Conservation (phyloP, 805 yeast species). For the Danielia reshetovae region DNA sequence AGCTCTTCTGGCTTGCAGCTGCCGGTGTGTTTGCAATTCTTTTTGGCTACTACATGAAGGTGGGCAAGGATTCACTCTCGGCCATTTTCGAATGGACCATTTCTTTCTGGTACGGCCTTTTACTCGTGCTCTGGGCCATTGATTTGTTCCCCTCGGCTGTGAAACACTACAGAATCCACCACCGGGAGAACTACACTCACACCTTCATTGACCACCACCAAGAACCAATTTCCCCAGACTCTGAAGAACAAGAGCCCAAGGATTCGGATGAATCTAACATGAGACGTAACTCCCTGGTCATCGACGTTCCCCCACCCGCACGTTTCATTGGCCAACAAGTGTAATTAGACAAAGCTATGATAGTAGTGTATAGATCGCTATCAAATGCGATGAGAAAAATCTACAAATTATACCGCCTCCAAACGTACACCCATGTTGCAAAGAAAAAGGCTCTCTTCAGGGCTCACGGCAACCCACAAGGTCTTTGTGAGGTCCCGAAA, state of each 20-base stretch:
- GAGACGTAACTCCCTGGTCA: background rate
- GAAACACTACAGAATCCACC: constrained; percentile 26
- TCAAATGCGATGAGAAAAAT: background rate
- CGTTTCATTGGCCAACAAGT: too few relatives aligned
- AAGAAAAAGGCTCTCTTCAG: constrained; percentile 36
- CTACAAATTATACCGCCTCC: background rate
- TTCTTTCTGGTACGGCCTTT: constrained; percentile 78
- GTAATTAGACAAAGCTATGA: too few relatives aligned
- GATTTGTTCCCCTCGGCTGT: constrained; percentile 68
- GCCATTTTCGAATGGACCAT: constrained; percentile 83
- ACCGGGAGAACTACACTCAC: constrained; percentile 23
- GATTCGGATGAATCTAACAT: background rate
- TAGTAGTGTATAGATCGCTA: too few relatives aligned
- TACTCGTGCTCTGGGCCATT: constrained; percentile 57
- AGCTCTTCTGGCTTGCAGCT: constrained; percentile 58
- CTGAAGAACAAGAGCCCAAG: too few relatives aligned
- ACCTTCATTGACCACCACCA: constrained; percentile 13
- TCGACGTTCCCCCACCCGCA: background rate
- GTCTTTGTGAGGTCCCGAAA: constrained; percentile 88
- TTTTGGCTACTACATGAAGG: constrained; percentile 48
- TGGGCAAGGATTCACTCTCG: constrained; percentile 39
- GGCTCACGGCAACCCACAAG: constrained; percentile 69
- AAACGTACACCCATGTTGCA: constrained; percentile 10
- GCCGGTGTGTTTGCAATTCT: constrained; percentile 68
- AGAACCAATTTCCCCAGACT: background rate